Evolutionary conservation across 441 rosid species (phyloP).

Genomic region (Corymbia calophylla): DNA sequence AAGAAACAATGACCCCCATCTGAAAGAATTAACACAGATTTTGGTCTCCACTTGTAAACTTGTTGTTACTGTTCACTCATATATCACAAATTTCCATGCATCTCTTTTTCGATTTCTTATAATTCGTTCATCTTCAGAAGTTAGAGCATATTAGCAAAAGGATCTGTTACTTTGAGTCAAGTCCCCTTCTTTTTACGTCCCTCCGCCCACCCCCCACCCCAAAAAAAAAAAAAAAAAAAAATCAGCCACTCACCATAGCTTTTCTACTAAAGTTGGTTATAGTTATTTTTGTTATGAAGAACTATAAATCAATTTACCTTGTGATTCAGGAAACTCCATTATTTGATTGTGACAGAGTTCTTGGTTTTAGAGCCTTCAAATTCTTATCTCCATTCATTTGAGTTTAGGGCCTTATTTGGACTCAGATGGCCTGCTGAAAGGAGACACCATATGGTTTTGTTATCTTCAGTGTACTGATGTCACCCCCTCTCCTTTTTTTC

Average conservation of each 20-base stretch:
- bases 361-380: neutral
- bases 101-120: neutral
- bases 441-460: neutral
- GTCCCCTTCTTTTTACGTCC: neutral
- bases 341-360: neutral
- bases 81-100: neutral
- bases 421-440: neutral
- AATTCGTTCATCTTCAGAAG: neutral
- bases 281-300: neutral
- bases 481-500: neutral
- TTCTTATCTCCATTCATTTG: neutral
- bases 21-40: neutral
- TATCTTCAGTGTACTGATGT: neutral
- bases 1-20: neutral
- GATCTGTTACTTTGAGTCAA: neutral
- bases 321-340: neutral
- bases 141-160: no score
- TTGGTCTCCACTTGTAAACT: neutral
- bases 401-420: no score
- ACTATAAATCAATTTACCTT: neutral
- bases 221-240: no score
- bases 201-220: no score
- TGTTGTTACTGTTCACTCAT: neutral
- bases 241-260: neutral
- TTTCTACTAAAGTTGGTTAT: neutral